Percentiles rank a stretch among this genome's conserved stretches.
These are phyloP conservation scores for Capsella rubella DNA, from an alignment of 441 rosid species.

Conservation along the genomic window DNA sequence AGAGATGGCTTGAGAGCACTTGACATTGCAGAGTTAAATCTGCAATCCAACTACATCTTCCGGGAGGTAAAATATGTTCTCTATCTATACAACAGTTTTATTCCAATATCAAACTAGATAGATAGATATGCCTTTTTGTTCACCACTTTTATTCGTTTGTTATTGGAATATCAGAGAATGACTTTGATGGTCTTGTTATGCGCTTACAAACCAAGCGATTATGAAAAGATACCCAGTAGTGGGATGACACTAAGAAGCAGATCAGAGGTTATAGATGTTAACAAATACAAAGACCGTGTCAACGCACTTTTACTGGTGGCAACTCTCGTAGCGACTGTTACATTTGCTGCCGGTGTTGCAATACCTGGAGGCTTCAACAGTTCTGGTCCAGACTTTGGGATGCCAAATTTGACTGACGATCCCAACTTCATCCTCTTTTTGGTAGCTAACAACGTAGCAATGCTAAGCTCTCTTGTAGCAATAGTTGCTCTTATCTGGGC, in stretches of 20 bases:
- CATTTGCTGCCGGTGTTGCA: constrained; percentile 9
- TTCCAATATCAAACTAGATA: not conserved
- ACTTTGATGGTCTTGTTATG: constrained; percentile 8
- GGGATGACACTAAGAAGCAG: constrained; percentile 25
- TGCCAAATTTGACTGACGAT: not conserved
- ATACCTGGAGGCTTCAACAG: not conserved
- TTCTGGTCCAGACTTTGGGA: not conserved
- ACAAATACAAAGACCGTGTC: not conserved
- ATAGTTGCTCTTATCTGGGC: constrained; percentile 10
- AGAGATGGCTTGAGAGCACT: not conserved
- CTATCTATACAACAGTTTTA: not conserved
- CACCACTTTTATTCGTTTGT: not conserved
- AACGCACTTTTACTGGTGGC: constrained; percentile 5
- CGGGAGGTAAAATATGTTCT: not conserved
- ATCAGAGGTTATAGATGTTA: not conserved
- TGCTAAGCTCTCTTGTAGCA: not conserved
- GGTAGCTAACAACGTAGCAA: not conserved
- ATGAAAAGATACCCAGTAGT: not conserved
- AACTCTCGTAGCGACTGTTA: constrained; percentile 8
- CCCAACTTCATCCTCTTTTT: not conserved
- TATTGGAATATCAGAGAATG: not conserved
- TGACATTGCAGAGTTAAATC: not conserved
- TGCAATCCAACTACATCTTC: not conserved
- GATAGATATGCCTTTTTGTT: not conserved
- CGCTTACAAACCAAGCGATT: not conserved